Conservation (phyloP, 192 early-diverging fungal genomes). For the Gaertneriomyces semiglobifer region DNA sequence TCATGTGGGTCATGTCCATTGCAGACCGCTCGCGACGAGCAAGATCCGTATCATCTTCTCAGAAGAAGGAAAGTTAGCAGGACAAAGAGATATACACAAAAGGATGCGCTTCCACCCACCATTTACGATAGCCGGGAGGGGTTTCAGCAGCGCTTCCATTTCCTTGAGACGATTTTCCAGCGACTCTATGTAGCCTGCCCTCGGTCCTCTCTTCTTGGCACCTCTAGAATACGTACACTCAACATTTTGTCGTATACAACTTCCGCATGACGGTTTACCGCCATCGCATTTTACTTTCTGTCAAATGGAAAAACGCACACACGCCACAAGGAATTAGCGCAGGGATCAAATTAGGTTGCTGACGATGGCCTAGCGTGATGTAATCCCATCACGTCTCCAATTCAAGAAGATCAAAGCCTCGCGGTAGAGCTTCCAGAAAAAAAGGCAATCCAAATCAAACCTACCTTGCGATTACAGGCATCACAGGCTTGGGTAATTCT, state of each 20-base stretch:
- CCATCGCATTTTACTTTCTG: slow-evolving; percentile 89
- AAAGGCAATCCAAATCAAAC: background rate
- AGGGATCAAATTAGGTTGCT: background rate
- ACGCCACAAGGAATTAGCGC: background rate
- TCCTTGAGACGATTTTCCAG: slow-evolving; percentile 72
- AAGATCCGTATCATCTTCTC: too few species aligned
- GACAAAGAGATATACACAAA: too few species aligned
- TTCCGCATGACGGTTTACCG: slow-evolving; percentile 70
- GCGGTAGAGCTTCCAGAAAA: background rate
- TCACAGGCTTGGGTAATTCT: slow-evolving; percentile 70
- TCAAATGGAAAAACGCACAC: background rate
- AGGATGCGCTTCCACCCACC: too few species aligned
- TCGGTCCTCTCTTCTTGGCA: slow-evolving; percentile 85
- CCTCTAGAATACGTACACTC: slow-evolving; percentile 79
- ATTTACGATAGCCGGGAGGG: slow-evolving; percentile 1
- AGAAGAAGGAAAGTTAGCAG: too few species aligned
- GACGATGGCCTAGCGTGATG: background rate
- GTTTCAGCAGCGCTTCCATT: slow-evolving; percentile 68
- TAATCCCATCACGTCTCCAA: background rate
- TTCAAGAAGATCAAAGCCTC: background rate
- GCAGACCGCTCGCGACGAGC: too few species aligned
- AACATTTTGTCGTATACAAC: slow-evolving; percentile 65
- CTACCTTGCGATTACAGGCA: slow-evolving; percentile 60
- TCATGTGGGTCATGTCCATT: too few species aligned
- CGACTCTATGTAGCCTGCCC: slow-evolving; percentile 73